Conservation (phyloP, 257 asterid genomes). For the Parsonsia alboflavescens region DNA sequence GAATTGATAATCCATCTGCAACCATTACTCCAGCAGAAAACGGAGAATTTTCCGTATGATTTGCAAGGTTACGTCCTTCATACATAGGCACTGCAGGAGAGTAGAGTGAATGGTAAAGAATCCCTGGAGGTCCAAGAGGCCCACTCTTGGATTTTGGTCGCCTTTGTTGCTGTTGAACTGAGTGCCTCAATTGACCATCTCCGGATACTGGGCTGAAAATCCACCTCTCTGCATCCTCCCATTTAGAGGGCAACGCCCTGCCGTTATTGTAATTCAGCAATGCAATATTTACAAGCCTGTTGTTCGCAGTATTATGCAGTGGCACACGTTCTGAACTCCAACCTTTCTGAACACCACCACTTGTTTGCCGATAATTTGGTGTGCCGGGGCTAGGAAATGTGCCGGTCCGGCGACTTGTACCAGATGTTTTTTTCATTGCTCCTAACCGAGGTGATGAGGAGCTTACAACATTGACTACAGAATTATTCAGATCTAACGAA, state of each 20-base stretch:
- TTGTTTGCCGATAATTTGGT: conserved; percentile 61
- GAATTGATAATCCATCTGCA: conserved; percentile 51
- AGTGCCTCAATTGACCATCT: conserved; percentile 49
- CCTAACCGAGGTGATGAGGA: conserved; percentile 68
- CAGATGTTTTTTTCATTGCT: conserved; percentile 50
- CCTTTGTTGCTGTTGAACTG: conserved; percentile 66
- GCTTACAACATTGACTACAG: conserved; percentile 29
- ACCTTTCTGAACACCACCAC: conserved; percentile 72
- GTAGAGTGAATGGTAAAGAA: conserved; percentile 63
- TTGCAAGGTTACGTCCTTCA: conserved; percentile 41
- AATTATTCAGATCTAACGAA: conserved; percentile 66
- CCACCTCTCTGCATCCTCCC: conserved; percentile 99
- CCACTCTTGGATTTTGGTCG: conserved; percentile 94
- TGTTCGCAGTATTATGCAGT: conserved; percentile 35
- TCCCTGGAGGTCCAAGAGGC: conserved; percentile 90
- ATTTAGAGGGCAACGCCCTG: conserved; percentile 82
- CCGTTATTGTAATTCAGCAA: conserved; percentile 67
- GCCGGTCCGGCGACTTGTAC: conserved; percentile 35
- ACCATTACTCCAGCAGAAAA: conserved; percentile 61
- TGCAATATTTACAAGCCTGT: conserved; percentile 42
- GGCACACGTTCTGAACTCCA: conserved; percentile 97
- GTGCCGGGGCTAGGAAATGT: conserved; percentile 90
- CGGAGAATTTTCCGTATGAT: conserved; percentile 51
- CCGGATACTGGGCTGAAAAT: conserved; percentile 78
- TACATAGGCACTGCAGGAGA: conserved; percentile 64